phyloP scores from a whole-genome alignment of 176 grass and related monocot genomes.

The Paspalum notatum region DNA sequence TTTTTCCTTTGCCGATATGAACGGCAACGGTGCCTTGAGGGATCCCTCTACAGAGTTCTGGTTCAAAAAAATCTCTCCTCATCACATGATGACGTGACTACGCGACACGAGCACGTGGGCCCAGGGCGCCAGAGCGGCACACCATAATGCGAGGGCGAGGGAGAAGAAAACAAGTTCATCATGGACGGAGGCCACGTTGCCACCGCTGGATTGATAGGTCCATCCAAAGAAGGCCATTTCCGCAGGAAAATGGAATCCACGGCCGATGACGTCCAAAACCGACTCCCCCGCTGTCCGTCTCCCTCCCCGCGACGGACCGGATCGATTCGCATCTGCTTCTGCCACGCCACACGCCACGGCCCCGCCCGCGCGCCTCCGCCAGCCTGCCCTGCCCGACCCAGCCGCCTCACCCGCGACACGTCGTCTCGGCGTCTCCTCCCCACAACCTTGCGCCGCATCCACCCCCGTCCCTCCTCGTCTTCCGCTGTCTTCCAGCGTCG shows the following conservation, averaged over 20 bases:
- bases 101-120: background rate
- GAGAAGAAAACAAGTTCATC: background rate
- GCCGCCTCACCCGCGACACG: conserved; percentile 1
- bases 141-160: background rate
- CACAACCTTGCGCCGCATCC: background rate
- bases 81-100: background rate
- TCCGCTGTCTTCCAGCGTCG: too few species aligned
- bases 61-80: background rate
- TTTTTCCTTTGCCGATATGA: too few species aligned
- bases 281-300: background rate
- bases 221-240: too few species aligned
- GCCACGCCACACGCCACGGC: background rate
- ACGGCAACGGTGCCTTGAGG: background rate
- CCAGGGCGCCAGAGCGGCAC: background rate
- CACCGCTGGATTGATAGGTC: background rate
- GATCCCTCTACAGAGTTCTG: background rate
- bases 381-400: background rate
- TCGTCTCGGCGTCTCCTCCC: background rate
- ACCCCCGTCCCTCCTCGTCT: too few species aligned
- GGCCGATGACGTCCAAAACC: too few species aligned
- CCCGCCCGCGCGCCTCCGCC: background rate
- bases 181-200: background rate
- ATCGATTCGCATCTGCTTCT: background rate
- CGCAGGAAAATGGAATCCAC: too few species aligned
- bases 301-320: background rate